Conservation (phyloP, 306 rosid species). For the Acmispon strigosus region DNA sequence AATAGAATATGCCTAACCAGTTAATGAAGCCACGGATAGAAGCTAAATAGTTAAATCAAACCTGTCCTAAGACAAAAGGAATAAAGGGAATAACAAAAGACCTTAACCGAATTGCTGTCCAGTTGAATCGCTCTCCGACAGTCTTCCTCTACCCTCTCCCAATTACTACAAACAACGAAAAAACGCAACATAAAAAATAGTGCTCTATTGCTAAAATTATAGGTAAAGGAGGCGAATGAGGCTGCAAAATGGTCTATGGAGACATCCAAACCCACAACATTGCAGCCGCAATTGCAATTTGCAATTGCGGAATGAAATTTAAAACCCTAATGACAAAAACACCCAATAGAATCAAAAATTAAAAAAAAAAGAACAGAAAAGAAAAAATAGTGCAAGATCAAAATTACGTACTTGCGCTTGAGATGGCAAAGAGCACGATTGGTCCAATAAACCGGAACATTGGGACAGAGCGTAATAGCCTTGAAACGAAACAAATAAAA, state of each 20-base stretch:
- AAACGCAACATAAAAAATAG: neutral
- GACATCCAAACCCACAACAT: neutral
- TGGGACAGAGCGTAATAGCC: conserved; percentile 65
- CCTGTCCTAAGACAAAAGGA: neutral
- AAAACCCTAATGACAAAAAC: neutral
- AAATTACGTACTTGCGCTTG: conserved; percentile 74
- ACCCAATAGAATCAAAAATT: neutral
- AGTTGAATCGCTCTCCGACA: conserved; percentile 77
- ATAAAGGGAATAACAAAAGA: conserved; percentile 20
- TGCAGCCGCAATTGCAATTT: neutral
- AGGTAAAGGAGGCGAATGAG: neutral
- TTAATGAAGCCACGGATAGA: neutral
- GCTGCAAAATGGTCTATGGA: neutral
- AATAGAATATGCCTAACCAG: neutral
- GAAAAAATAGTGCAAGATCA: neutral
- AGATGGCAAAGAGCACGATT: conserved; percentile 95
- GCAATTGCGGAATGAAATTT: neutral
- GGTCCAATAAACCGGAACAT: conserved; percentile 69
- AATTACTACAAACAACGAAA: conserved; percentile 50
- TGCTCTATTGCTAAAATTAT: neutral
- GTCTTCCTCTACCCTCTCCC: conserved; percentile 84
- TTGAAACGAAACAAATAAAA: neutral
- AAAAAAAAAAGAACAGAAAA: neutral
- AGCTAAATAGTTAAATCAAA: neutral
- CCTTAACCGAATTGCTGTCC: conserved; percentile 71